Evolutionary conservation across 371 early-diverging fungal species (phyloP), one percentile per base, ranked within the genome.

Genomic region (Mortierella sp.): DNA sequence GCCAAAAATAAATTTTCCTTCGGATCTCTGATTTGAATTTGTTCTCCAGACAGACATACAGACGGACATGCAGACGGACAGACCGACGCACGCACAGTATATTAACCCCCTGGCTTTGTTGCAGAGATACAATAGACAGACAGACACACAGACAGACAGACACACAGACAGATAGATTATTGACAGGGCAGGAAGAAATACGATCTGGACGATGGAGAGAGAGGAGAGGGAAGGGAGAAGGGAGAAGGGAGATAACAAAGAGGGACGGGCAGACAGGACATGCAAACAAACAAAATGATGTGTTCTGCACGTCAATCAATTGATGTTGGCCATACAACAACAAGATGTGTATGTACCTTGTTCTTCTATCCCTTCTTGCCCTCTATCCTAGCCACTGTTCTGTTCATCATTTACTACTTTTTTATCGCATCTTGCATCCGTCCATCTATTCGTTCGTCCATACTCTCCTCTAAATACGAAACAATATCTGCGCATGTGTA

Each of bases 11-110:
- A 55, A 19, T 14, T 31, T 61, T n/a, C 9, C 19, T 34, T 61
- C 39, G 22, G 61, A 61, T 61, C 61, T 67, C n/a, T n/a, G n/a
- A 34, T 67, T 67, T 67, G 67, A 11, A 67, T 67, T 67, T 67
- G 67, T 67, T 48, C 67, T 47, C 67, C 67, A 67, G 67, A 67
- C 47, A 47, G 45, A 47, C 47, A 48, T 22, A 47, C 45, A 45
- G 5, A 45, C 22, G 19, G 4, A 45, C 13, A 14, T 29, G 14
- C 55, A 24, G 5, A 53, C 19, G 19, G 2, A 34, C 34, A 55
- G 6, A 31, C 61, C 34, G 16, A 26, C 19, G 19, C 13, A 58
- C 19, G 19, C 9, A 26, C 16, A 31, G 31, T 55, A n/a, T 48
- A 48, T 55, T 58, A 13, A 16, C 31, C 24, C 55, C n/a, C n/a